Percentiles rank a stretch among this genome's conserved stretches.
Conservation (phyloP, 225 moss, liverwort and hornwort genomes). For the Ulota crispa region DNA sequence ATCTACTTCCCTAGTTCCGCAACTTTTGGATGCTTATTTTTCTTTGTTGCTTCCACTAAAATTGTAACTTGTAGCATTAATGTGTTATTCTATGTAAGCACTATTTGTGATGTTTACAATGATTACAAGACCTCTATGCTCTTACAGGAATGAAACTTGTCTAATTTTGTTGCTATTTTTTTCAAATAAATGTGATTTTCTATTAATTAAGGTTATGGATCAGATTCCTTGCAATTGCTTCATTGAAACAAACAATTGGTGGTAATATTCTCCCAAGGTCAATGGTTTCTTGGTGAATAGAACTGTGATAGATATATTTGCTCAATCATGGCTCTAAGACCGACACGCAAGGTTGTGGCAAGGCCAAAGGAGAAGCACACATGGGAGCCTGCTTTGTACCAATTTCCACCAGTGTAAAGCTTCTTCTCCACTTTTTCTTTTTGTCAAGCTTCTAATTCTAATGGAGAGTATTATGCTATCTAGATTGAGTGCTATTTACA, state of each 20-base stretch:
- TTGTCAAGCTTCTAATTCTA: background rate
- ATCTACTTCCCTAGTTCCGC: background rate
- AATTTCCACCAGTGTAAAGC: constrained; percentile 34
- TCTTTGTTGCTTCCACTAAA: background rate
- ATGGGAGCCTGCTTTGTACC: constrained; percentile 32
- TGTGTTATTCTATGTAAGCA: background rate
- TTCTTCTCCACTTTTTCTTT: background rate
- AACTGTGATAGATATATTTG: background rate
- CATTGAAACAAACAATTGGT: background rate
- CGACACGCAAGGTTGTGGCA: background rate
- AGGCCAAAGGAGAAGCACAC: constrained; percentile 1
- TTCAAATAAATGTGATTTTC: background rate
- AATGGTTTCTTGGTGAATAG: background rate
- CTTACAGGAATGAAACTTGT: background rate
- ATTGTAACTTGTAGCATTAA: background rate
- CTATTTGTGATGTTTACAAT: background rate
- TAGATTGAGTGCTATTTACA: background rate
- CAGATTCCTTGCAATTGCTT: background rate
- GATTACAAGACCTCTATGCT: background rate
- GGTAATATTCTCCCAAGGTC: background rate
- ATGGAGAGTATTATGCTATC: background rate
- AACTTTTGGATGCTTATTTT: background rate
- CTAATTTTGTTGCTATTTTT: background rate
- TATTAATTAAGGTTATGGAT: background rate
- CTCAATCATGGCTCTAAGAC: constrained; percentile 16